Evolutionary conservation across 176 grass and related monocot genomes (phyloP), one percentile per base, ranked within the genome.

Genomic region (Rhynchospora pubera): DNA sequence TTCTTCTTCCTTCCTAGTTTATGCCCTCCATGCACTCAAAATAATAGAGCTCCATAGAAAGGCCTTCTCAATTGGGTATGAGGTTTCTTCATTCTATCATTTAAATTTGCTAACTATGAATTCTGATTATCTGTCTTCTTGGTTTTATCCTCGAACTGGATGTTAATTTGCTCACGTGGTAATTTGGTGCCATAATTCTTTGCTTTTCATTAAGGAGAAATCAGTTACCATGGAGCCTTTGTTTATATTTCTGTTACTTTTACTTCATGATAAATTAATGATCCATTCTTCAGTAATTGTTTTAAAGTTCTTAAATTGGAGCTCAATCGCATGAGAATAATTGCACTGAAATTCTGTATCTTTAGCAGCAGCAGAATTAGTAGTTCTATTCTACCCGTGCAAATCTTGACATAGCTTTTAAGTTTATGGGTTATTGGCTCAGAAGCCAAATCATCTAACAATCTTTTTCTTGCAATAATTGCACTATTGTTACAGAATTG

Each of bases 1-100:
- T 62, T 34, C 51, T 65, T 81, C 79, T 61, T 9, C 55, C 34
- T 76, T 74, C 16, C 69, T 51, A 9, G 2, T 42, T 78, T 60
- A 5, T 43, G 6, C 50, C 61, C 3, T 48, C n/a, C 47, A 18
- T 64, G 42, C 8, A 30, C 34, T 13, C 60, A 65, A 65, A 65
- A 66, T 19, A 51, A 66, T 57, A 48, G 13, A 81, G 21, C 61
- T 62, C 7, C 21, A 59, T 80, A 82, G 59, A 65, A 63, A 13
- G 24, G 66, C 61, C 43, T 82, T 65, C 66, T 67, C 79, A 82
- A 82, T 51, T 64, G 13, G 44, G 79, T 82, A 82, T 16, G 79
- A 21, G 10, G 43, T 66, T 66, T 62, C 45, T 82, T 63, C 34
- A 14, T 28, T 50, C 15, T 66, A 21, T 67, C 61, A 14, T 82